phyloP scores from a whole-genome alignment of 257 asterid species.

The Petunia axillaris region DNA sequence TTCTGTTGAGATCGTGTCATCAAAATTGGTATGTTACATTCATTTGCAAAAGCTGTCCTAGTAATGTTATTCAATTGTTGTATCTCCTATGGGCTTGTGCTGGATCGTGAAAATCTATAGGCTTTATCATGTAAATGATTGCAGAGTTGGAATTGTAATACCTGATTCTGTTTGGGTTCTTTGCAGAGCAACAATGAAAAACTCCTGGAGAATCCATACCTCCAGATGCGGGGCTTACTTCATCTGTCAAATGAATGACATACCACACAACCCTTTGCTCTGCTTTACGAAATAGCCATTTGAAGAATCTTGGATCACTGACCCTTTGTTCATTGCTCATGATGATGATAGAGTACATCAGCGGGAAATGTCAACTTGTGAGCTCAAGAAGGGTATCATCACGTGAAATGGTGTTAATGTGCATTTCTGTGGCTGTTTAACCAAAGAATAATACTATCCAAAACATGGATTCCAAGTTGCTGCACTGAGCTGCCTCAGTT shows the following conservation, averaged over 20 bases:
- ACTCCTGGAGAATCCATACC: conserved; percentile 98
- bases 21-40: not conserved
- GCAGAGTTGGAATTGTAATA: not conserved
- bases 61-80: not conserved
- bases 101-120: not conserved
- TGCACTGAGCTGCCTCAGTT: conserved; percentile 25
- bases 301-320: conserved; percentile 17
- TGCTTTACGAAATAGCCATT: conserved; percentile 28
- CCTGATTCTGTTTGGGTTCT: conserved; percentile 34
- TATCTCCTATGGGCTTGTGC: not conserved
- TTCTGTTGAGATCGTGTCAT: not conserved
- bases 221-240: conserved; percentile 96
- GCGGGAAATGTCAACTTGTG: conserved; percentile 2
- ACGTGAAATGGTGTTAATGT: conserved; percentile 20
- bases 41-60: conserved; percentile 10
- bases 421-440: conserved; percentile 31
- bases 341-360: not conserved
- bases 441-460: conserved; percentile 32
- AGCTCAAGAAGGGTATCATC: conserved; percentile 18
- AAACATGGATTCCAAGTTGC: conserved; percentile 21
- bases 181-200: conserved; percentile 99
- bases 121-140: conserved; percentile 23
- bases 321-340: conserved; percentile 1
- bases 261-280: conserved; percentile 32
- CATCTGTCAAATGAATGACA: conserved; percentile 73